Base-by-base conservation (phyloP, 345 rosid species). In the Capsella bursapastoris region DNA sequence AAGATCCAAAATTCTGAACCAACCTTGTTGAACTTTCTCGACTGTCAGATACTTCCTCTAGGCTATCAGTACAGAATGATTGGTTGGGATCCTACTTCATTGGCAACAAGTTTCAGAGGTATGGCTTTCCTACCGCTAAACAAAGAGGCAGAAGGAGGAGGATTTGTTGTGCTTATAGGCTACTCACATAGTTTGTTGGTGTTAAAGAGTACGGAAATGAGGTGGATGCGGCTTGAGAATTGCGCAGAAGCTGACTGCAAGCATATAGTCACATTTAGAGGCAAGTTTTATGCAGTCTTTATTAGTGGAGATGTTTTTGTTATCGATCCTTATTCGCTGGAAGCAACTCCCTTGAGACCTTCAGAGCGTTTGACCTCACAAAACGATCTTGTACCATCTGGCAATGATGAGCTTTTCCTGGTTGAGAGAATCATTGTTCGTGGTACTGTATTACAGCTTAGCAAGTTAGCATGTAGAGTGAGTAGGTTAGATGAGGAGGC, bases 31-130 rank as follows among this genome's bases (percentile, higher is more conserved):
- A 57, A 57, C 47, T 8, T 70, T 25, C 35, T 22, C 0, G 35
- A 45, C 47, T 22, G 57, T 3, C 57, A 57, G 6, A 13, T 57
- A 8, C 6, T 70, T 57, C 47, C 65, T 32, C 34, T 70, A 13
- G 47, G 47, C 13, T 6, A 70, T 57, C 47, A 70, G 6, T 70
- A 70, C 56, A 57, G 35, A 34, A 12, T 57, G 53, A 11, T 44
- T 0, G 10, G 22, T 57, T 34, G 45, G 4, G 0, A 13, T 0
- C 74, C 13, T 34, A 3, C 2, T 4, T 13, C 11, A 9, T 10
- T 40, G 43, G 43, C 43, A 40, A 40, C 12, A 55, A 12, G 7
- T 5, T 16, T 16, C 35, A 32, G 2, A 58, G 11, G 38, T 2
- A 5, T 1, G 8, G 68, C 51, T 8, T 60, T 8, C 27, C 51